Conservation (phyloP, 371 early-diverging fungal species). For the Apophysomyces elegans region DNA sequence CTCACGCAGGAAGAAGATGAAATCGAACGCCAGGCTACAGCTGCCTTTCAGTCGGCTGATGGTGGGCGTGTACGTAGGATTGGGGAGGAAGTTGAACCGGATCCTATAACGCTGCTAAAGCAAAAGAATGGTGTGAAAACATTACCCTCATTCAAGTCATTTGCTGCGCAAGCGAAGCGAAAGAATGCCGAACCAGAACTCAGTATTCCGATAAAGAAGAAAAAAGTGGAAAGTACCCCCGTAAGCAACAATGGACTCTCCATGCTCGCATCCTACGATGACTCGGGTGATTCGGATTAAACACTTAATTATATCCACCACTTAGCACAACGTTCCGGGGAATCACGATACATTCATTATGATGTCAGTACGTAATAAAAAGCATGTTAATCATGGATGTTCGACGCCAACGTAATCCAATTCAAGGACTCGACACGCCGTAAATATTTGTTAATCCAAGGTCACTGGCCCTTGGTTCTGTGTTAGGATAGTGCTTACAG, state of each 20-base stretch:
- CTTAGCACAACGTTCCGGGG: no score
- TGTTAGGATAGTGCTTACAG: no score
- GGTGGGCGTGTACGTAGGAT: conserved; percentile 76
- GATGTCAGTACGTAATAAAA: no score
- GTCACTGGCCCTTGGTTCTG: no score
- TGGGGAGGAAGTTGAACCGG: conserved; percentile 55
- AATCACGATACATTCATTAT: no score
- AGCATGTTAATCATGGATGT: no score
- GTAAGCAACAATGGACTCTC: conserved; percentile 23
- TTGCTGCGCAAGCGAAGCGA: conserved; percentile 21
- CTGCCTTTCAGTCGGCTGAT: conserved; percentile 70
- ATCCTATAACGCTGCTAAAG: conserved; percentile 49
- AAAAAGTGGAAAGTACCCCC: conserved; percentile 36
- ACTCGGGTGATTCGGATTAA: conserved; percentile 25
- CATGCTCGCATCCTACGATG: conserved; percentile 38
- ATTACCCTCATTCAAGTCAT: conserved; percentile 14
- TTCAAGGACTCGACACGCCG: no score
- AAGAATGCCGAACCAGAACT: conserved; percentile 18
- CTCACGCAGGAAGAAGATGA: conserved; percentile 68
- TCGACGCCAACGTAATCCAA: no score
- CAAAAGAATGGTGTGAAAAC: conserved; percentile 32
- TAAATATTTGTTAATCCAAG: no score
- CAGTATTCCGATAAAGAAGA: conserved; percentile 38
- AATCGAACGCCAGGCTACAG: conserved; percentile 66
- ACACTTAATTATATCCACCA: background rate